Percentiles rank a stretch among this genome's conserved stretches.
Evolutionary conservation across 1,284 basidiomycete genomes (phyloP).

Genomic region (Moesziomyces globuligerus): DNA sequence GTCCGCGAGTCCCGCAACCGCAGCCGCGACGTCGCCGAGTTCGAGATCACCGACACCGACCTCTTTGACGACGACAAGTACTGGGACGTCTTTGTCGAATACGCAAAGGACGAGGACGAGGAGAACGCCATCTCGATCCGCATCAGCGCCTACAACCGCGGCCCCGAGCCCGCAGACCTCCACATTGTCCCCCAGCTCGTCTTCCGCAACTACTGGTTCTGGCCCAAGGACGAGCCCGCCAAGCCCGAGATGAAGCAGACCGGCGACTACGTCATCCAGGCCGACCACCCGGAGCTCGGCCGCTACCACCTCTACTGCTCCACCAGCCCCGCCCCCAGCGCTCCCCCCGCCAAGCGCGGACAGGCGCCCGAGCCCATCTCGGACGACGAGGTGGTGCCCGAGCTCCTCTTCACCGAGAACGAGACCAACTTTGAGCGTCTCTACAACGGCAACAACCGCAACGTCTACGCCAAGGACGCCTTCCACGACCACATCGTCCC

Average conservation of each 20-base stretch:
- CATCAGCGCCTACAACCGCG: constrained; percentile 95
- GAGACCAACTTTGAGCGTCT: constrained; percentile 93
- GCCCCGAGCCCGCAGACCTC: constrained; percentile 92
- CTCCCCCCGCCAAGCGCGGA: constrained; percentile 73
- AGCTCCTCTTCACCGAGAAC: constrained; percentile 74
- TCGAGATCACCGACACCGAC: constrained; percentile 91
- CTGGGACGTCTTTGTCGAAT: constrained; percentile 88
- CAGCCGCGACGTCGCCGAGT: constrained; percentile 86
- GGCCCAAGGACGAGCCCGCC: constrained; percentile 82
- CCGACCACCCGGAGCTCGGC: constrained; percentile 75
- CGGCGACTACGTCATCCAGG: constrained; percentile 71
- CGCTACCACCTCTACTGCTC: constrained; percentile 82
- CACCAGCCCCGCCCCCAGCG: constrained; percentile 88
- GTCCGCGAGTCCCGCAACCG: constrained; percentile 84
- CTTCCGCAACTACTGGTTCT: constrained; percentile 99
- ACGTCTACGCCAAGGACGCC: constrained; percentile 94
- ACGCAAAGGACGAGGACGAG: constrained; percentile 94
- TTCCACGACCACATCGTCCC: constrained; percentile 97
- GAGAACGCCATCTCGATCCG: constrained; percentile 89
- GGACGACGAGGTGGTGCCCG: constrained; percentile 70
- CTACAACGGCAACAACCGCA: constrained; percentile 79
- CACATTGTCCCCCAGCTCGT: constrained; percentile 94
- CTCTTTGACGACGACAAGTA: constrained; percentile 91
- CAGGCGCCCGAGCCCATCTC: constrained; percentile 66
- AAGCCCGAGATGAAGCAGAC: constrained; percentile 75